phyloP scores from a whole-genome alignment of 257 asterid genomes.

The Eustoma russellianum region DNA sequence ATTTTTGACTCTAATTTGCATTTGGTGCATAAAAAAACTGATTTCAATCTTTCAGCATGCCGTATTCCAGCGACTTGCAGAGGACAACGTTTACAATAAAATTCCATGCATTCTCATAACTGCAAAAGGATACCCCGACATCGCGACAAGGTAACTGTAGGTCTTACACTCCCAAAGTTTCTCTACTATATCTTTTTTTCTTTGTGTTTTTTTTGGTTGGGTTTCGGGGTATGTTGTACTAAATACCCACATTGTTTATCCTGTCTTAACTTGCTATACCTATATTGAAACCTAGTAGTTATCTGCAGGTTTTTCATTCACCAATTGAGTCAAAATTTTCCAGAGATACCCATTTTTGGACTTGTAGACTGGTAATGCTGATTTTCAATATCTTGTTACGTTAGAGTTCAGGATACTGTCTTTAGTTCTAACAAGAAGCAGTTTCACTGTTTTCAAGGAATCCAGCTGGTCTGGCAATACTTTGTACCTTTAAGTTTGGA shows the following conservation, averaged over 20 bases:
- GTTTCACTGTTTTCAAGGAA: conserved; percentile 41
- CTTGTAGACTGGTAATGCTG: conserved; percentile 73
- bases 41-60: conserved; percentile 60
- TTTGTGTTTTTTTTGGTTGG: not conserved
- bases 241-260: too few relatives aligned
- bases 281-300: conserved; percentile 2
- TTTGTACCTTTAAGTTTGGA: conserved; percentile 91
- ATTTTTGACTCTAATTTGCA: not conserved
- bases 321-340: conserved; percentile 59
- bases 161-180: not conserved
- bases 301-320: conserved; percentile 63
- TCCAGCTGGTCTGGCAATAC: conserved; percentile 92
- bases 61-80: conserved; percentile 87
- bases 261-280: too few relatives aligned
- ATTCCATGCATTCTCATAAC: conserved; percentile 85
- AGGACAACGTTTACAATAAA: conserved; percentile 70
- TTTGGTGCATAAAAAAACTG: conserved; percentile 13
- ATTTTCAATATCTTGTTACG: conserved; percentile 7
- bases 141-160: conserved; percentile 66
- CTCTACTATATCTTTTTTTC: too few relatives aligned
- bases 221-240: too few relatives aligned
- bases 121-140: conserved; percentile 95
- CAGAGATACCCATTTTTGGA: conserved; percentile 68
- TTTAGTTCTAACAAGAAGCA: conserved; percentile 4
- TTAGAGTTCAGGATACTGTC: not conserved